A percentile compares a stretch with the other conserved stretches of the same genome.
Evolutionary conservation across 805 yeast genomes (phyloP).

Genomic region (Teunomyces atbi): DNA sequence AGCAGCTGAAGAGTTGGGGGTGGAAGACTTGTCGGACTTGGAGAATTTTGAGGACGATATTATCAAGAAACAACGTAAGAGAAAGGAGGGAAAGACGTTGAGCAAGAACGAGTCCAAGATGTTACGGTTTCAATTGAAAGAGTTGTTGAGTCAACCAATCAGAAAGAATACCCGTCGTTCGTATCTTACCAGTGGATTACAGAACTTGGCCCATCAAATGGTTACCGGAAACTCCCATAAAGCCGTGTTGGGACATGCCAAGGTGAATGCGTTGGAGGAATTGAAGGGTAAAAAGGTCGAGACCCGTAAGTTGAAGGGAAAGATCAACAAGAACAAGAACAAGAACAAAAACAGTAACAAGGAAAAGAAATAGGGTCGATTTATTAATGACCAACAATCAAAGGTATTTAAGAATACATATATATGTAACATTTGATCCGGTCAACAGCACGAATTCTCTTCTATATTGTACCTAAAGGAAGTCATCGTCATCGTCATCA

Average conservation of each 20-base stretch:
- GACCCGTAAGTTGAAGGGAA: constrained; percentile 5
- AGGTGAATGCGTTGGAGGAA: constrained; percentile 65
- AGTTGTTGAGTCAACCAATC: constrained; percentile 51
- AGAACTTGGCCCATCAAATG: constrained; percentile 75
- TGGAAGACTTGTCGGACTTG: constrained; percentile 66
- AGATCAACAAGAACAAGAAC: constrained; percentile 12
- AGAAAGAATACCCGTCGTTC: constrained; percentile 65
- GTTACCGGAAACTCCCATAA: constrained; percentile 59
- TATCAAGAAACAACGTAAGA: constrained; percentile 60
- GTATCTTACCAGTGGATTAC: constrained; percentile 76
- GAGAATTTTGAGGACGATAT: constrained; percentile 64
- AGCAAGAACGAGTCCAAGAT: constrained; percentile 47
- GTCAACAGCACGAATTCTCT: background rate
- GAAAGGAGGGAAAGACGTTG: constrained; percentile 40
- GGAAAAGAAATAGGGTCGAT: constrained; percentile 4
- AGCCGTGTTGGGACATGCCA: constrained; percentile 66
- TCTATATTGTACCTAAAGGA: constrained; percentile 1
- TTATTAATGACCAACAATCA: constrained; percentile 5
- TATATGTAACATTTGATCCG: background rate
- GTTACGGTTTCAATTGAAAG: constrained; percentile 52
- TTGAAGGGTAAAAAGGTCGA: constrained; percentile 26
- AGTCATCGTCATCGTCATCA: constrained; percentile 58
- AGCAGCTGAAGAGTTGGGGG: constrained; percentile 91
- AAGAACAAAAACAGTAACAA: constrained; percentile 2
- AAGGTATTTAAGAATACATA: background rate